phyloP scores from a whole-genome alignment of 2,329 filamentous ascomycete species.

The Nemania bipapillata region DNA sequence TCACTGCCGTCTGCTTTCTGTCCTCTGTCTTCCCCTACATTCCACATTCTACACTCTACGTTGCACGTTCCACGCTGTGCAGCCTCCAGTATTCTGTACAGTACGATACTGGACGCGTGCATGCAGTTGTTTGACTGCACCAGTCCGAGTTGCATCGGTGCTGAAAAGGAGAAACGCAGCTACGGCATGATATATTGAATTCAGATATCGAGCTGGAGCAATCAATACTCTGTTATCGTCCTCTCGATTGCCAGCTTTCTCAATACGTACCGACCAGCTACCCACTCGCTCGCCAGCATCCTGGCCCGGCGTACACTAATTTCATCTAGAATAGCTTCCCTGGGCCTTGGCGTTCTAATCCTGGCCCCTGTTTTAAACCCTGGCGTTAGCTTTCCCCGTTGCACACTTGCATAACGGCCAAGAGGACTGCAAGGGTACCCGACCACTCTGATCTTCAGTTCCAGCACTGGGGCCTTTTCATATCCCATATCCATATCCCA shows the following conservation, averaged over 20 bases:
- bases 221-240: not conserved
- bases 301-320: constrained; percentile 18
- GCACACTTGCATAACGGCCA: constrained; percentile 49
- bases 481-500: constrained; percentile 45
- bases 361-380: constrained; percentile 43
- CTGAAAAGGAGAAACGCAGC: constrained; percentile 26
- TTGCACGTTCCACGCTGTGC: not conserved
- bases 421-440: constrained; percentile 47
- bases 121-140: constrained; percentile 35
- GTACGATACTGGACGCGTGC: constrained; percentile 11
- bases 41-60: constrained; percentile 2
- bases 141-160: constrained; percentile 29
- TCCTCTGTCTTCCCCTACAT: constrained; percentile 12
- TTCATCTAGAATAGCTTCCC: constrained; percentile 36
- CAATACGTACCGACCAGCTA: constrained; percentile 25
- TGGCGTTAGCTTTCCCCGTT: constrained; percentile 44
- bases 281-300: constrained; percentile 8
- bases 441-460: constrained; percentile 47
- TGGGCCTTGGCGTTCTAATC: constrained; percentile 31
- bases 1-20: not conserved
- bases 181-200: constrained; percentile 29
- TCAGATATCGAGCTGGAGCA: constrained; percentile 10
- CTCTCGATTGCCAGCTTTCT: constrained; percentile 16
- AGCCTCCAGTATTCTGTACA: constrained; percentile 2
- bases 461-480: constrained; percentile 46